Conservation (phyloP, 257 asterid genomes). For the Ligustrum vulgare region DNA sequence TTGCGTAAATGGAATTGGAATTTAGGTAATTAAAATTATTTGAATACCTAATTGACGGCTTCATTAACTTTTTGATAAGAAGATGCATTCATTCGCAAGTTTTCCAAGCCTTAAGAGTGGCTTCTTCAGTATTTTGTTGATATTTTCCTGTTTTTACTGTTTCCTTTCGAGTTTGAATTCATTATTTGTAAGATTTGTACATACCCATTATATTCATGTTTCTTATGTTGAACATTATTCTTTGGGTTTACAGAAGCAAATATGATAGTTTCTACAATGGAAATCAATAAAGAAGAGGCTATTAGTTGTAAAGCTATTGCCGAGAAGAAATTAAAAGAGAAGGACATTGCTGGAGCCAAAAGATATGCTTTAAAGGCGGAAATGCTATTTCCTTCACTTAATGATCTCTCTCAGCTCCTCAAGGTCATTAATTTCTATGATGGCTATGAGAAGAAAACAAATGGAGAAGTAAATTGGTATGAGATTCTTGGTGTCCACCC, state of each 20-base stretch:
- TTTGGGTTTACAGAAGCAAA: constrained; percentile 11
- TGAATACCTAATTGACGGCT: not conserved
- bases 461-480: constrained; percentile 58
- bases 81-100: constrained; percentile 4
- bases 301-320: constrained; percentile 54
- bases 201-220: not conserved
- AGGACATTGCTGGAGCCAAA: constrained; percentile 60
- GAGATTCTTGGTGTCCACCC: constrained; percentile 56
- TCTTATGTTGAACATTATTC: constrained; percentile 11
- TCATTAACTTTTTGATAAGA: not conserved
- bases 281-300: constrained; percentile 65
- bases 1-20: not conserved
- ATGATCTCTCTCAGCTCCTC: constrained; percentile 63
- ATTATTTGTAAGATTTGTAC: not conserved
- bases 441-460: constrained; percentile 45
- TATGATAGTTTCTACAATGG: constrained; percentile 38
- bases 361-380: constrained; percentile 60
- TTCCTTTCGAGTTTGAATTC: not conserved
- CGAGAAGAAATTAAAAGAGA: constrained; percentile 49
- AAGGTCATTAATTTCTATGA: constrained; percentile 41
- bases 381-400: constrained; percentile 54
- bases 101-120: not conserved
- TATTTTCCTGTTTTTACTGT: not conserved
- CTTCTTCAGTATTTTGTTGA: not conserved
- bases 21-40: not conserved